Evolutionary conservation across 2,329 filamentous ascomycete genomes (phyloP).

Genomic region (Trichoderma lentiforme): DNA sequence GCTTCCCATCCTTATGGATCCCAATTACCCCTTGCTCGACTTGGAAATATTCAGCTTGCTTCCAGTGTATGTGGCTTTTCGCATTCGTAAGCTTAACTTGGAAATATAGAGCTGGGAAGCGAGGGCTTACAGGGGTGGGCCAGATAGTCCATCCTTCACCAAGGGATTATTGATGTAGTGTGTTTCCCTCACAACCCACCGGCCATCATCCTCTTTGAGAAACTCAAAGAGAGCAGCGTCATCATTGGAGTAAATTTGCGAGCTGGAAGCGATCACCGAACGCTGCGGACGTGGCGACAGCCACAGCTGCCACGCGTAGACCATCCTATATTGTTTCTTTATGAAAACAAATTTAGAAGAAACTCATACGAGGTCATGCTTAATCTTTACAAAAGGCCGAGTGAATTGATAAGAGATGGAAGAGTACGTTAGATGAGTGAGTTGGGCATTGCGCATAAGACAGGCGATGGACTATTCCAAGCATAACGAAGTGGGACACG

Average conservation of each 20-base stretch:
- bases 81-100: neutral
- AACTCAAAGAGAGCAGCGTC: slow-evolving; percentile 5
- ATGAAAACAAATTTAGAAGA: neutral
- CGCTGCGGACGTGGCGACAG: slow-evolving; percentile 4
- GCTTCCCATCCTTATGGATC: neutral
- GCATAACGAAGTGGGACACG: neutral
- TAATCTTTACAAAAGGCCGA: neutral
- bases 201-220: slow-evolving; percentile 3
- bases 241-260: neutral
- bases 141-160: slow-evolving; percentile 4
- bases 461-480: neutral
- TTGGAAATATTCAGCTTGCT: neutral
- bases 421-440: neutral
- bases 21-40: neutral
- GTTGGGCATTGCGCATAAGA: neutral
- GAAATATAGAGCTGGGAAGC: neutral
- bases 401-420: rapidly evolving
- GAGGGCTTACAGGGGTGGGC: slow-evolving; percentile 2
- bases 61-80: slow-evolving; percentile 11
- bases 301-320: slow-evolving; percentile 1
- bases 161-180: neutral
- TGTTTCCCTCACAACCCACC: slow-evolving; percentile 3
- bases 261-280: neutral
- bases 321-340: neutral
- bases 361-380: rapidly evolving